These are phyloP conservation scores for Pythium insidiosum DNA, from an alignment of 352 stramenopile genomes.

Conservation along the genomic window DNA sequence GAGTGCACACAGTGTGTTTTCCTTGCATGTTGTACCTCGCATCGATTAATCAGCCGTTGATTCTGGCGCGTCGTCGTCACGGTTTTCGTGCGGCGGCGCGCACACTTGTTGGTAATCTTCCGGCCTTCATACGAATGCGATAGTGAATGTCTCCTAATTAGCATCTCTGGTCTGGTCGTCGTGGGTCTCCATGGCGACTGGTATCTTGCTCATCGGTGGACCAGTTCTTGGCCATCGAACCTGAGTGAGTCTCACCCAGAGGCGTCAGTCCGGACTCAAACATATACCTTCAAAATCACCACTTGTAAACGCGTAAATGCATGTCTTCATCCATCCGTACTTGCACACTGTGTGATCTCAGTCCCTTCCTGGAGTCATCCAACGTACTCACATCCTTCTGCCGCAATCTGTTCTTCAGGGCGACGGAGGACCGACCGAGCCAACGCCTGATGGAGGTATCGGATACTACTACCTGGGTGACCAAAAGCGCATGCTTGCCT, in stretches of 20 bases:
- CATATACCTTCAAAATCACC: slow-evolving; percentile 21
- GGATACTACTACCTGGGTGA: slow-evolving; percentile 86
- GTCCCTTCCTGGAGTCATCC: too few relatives aligned
- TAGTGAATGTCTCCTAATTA: slow-evolving; percentile 84
- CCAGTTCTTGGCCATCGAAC: slow-evolving; percentile 77
- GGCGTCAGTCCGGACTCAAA: slow-evolving; percentile 86
- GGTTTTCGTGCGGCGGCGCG: too few relatives aligned
- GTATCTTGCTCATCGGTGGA: slow-evolving; percentile 40
- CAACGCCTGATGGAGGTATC: slow-evolving; percentile 64
- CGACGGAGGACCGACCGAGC: slow-evolving; percentile 64
- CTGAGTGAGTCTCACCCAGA: slow-evolving; percentile 53
- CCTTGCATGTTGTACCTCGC: slow-evolving; percentile 17
- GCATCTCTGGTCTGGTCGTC: slow-evolving; percentile 48
- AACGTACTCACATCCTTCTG: too few relatives aligned
- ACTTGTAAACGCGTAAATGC: too few relatives aligned
- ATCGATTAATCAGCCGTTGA: slow-evolving; percentile 90
- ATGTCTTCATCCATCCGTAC: too few relatives aligned
- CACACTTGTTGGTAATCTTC: slow-evolving; percentile 68
- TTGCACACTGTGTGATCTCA: too few relatives aligned
- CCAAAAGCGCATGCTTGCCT: slow-evolving; percentile 73
- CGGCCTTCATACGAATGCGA: slow-evolving; percentile 88
- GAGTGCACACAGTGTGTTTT: slow-evolving; percentile 2
- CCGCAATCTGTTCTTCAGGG: too few relatives aligned
- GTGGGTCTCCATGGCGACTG: slow-evolving; percentile 11
- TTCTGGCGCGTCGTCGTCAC: too few relatives aligned